Percentiles rank a stretch among this genome's conserved stretches.
These are phyloP conservation scores for Ustilago shanxiensis DNA, from an alignment of 1,284 basidiomycete genomes.

Conservation along the genomic window DNA sequence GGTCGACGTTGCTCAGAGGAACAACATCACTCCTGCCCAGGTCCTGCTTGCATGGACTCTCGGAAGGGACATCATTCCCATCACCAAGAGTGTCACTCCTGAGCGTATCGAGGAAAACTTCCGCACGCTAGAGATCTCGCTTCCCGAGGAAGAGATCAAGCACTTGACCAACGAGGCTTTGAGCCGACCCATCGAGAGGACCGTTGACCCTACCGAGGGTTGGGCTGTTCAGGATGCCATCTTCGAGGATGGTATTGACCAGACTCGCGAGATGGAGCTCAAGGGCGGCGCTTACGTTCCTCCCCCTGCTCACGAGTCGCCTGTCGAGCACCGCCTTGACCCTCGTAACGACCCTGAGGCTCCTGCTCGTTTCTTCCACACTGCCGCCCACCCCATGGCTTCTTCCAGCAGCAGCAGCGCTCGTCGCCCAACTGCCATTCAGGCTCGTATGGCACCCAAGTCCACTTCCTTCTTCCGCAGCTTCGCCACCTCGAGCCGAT, in stretches of 20 bases:
- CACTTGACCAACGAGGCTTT: conserved; percentile 59
- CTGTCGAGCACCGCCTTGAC: conserved; percentile 56
- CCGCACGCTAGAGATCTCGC: conserved; percentile 38
- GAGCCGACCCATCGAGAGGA: conserved; percentile 56
- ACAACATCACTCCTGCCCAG: conserved; percentile 63
- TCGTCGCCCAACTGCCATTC: conserved; percentile 52
- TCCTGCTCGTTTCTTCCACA: conserved; percentile 43
- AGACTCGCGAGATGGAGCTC: conserved; percentile 56
- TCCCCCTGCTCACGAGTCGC: conserved; percentile 54
- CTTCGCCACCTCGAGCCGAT: conserved; percentile 50
- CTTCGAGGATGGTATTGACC: conserved; percentile 64
- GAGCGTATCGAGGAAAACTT: conserved; percentile 61
- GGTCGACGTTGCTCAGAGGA: conserved; percentile 56
- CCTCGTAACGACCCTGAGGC: conserved; percentile 58
- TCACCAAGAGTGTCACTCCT: conserved; percentile 55
- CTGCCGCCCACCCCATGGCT: conserved; percentile 42
- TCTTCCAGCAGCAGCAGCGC: conserved; percentile 17
- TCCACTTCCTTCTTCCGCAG: conserved; percentile 44
- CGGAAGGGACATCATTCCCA: conserved; percentile 58
- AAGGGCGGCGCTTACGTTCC: conserved; percentile 53
- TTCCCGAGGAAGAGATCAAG: conserved; percentile 58
- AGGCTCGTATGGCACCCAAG: conserved; percentile 28
- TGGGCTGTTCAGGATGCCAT: conserved; percentile 63
- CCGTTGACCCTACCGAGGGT: conserved; percentile 58
- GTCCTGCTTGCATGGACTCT: conserved; percentile 60